These are phyloP conservation scores for Cinnamomum micranthum DNA, from an alignment of 164 flowering plant genomes.

Conservation along the genomic window DNA sequence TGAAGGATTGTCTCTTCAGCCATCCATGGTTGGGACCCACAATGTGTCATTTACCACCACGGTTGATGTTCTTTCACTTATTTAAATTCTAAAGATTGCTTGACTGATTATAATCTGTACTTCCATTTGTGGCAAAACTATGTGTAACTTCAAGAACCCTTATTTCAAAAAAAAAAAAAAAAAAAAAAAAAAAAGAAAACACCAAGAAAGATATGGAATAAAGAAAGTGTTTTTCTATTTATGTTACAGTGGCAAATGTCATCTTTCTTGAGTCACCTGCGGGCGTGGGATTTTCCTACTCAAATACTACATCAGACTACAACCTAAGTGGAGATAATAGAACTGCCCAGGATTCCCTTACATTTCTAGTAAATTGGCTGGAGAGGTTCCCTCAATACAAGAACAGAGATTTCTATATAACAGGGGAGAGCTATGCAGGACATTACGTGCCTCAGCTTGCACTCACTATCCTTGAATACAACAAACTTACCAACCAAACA, in stretches of 20 bases:
- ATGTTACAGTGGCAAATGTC: conserved; percentile 15
- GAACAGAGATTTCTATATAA: conserved; percentile 41
- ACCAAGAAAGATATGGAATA: background rate
- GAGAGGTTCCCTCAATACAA: conserved; percentile 41
- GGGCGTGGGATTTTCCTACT: conserved; percentile 3
- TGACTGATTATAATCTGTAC: background rate
- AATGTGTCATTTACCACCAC: too few relatives aligned
- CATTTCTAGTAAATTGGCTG: conserved; percentile 59
- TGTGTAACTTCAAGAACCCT: background rate
- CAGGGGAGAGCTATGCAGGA: conserved; percentile 58
- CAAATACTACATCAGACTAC: background rate
- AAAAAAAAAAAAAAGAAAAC: background rate
- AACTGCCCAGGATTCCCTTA: conserved; percentile 52
- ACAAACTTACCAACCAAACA: conserved; percentile 31
- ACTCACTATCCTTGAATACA: conserved; percentile 43
- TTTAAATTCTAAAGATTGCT: background rate
- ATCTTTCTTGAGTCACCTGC: conserved; percentile 5
- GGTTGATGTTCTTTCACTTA: too few relatives aligned
- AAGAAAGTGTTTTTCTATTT: too few relatives aligned
- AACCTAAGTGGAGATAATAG: background rate
- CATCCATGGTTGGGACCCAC: background rate
- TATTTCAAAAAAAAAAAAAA: background rate
- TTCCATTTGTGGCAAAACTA: background rate
- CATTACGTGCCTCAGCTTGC: conserved; percentile 70
- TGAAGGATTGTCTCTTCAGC: too few relatives aligned